Evolutionary conservation across 805 yeast species (phyloP).

Genomic region (Nakazawaea molendinolei): DNA sequence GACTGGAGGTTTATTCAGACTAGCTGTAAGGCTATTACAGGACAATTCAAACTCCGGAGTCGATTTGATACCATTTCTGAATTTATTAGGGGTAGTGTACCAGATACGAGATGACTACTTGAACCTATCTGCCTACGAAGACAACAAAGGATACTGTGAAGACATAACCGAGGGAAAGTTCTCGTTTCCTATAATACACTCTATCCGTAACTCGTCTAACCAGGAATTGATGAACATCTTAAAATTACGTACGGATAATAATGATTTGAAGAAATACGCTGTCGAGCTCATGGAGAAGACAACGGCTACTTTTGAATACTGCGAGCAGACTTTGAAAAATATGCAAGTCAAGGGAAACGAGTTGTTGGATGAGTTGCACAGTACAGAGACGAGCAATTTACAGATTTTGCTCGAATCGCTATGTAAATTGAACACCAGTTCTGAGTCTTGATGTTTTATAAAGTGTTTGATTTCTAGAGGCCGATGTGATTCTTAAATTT

Average conservation of each 20-base stretch:
- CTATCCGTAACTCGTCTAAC: constrained; percentile 31
- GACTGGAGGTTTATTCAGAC: constrained; percentile 83
- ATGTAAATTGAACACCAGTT: background rate
- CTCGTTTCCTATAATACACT: constrained; percentile 79
- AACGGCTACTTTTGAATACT: constrained; percentile 35
- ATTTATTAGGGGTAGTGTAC: constrained; percentile 73
- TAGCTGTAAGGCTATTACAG: constrained; percentile 63
- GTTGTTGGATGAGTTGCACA: constrained; percentile 16
- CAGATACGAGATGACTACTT: constrained; percentile 83
- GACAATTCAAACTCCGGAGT: constrained; percentile 15
- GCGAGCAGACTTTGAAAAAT: constrained; percentile 22
- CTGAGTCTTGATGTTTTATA: too few relatives aligned
- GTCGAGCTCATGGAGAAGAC: constrained; percentile 35
- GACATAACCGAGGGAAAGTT: constrained; percentile 88
- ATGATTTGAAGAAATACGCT: constrained; percentile 42
- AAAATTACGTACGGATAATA: constrained; percentile 44
- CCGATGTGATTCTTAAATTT: too few relatives aligned
- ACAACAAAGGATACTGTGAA: constrained; percentile 74
- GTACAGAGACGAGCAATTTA: constrained; percentile 1
- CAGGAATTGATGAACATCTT: constrained; percentile 44
- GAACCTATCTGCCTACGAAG: constrained; percentile 53
- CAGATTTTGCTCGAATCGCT: background rate
- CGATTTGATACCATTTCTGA: constrained; percentile 53
- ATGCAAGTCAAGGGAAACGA: constrained; percentile 20
- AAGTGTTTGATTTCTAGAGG: too few relatives aligned